Evolutionary conservation across 805 yeast genomes (phyloP), one percentile per base, ranked within the genome.

Genomic region (Torulaspora maleeae): DNA sequence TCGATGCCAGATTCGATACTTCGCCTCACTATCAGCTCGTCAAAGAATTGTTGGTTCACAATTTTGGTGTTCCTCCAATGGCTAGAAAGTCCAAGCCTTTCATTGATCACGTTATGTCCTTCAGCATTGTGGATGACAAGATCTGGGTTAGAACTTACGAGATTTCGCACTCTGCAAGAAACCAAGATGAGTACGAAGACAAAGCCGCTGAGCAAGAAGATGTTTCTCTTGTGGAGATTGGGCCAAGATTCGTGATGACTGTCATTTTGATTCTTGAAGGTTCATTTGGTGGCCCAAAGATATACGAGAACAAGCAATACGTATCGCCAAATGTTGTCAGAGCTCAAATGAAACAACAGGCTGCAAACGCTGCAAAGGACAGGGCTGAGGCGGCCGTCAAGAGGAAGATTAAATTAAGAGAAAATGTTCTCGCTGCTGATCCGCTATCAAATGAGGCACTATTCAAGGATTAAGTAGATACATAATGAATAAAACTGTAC

Each of bases 121-220:
- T 93, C 63, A 80, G 90, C 52, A 80, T 91, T 45, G 95, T 89
- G 24, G 99, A 93, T 68, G 84, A 84, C 61, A 90, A 90, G 70
- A 77, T 93, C 47, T 93, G 99, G 99, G 79, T 90, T 48, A 81
- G 99, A 70, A 90, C 89, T 69, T 93, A 83, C 65, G 98, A 93
- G 71, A 88, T 93, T 54, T 76, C 80, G 36, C 80, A 78, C 62
- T 75, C 79, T 45, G 78, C 76, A 38, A 71, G 70, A 45, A 70
- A 74, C 53, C 67, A 67, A 43, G 82, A 78, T 49, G 82, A 80
- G 47, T 72, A 72, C 39, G 82, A 74, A 45, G 67, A 66, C 27
- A 66, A 63, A 30, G 66, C 63, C 41, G 67, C 66, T 25, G 67
- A 64, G 29, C 68, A 65, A 43, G 80, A 80, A 32, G 87, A 88